A percentile compares a stretch with the other conserved stretches of the same genome.
These are phyloP conservation scores for Phoma herbarum DNA, from an alignment of 2,329 filamentous ascomycete species.

Conservation along the genomic window DNA sequence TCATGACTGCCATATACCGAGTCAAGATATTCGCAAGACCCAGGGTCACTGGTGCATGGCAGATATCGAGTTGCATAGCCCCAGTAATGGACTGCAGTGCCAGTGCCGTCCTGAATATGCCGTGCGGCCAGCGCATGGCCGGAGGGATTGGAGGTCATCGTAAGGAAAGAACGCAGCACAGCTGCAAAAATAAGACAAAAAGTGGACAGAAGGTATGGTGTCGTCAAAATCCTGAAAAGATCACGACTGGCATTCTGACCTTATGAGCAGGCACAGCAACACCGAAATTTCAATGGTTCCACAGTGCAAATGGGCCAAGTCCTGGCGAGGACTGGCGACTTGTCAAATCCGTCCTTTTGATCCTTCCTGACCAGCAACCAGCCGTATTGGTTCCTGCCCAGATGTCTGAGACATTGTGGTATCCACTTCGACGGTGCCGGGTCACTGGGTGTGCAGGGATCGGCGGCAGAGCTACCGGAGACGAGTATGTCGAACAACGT, in stretches of 20 bases:
- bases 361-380: constrained; percentile 12
- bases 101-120: constrained; percentile 9
- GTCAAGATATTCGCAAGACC: constrained; percentile 65
- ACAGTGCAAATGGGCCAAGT: constrained; percentile 7
- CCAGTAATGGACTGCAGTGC: constrained; percentile 55
- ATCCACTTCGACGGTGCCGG: constrained; percentile 12
- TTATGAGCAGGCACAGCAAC: constrained; percentile 7
- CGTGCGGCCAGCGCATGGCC: constrained; percentile 13
- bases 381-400: constrained; percentile 11
- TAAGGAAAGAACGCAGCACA: constrained; percentile 20
- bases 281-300: constrained; percentile 14
- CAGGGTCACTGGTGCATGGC: constrained; percentile 64
- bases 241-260: not conserved
- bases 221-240: not conserved
- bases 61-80: constrained; percentile 61
- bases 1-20: constrained; percentile 62
- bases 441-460: constrained; percentile 6
- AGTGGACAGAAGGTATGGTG: not conserved
- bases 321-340: constrained; percentile 2
- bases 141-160: constrained; percentile 10
- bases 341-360: constrained; percentile 4
- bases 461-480: constrained; percentile 10
- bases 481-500: not conserved
- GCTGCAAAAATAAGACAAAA: constrained; percentile 12
- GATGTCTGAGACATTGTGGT: constrained; percentile 11